These are phyloP conservation scores for Globisporangium nodosum DNA, from an alignment of 352 stramenopile genomes.

Conservation along the genomic window DNA sequence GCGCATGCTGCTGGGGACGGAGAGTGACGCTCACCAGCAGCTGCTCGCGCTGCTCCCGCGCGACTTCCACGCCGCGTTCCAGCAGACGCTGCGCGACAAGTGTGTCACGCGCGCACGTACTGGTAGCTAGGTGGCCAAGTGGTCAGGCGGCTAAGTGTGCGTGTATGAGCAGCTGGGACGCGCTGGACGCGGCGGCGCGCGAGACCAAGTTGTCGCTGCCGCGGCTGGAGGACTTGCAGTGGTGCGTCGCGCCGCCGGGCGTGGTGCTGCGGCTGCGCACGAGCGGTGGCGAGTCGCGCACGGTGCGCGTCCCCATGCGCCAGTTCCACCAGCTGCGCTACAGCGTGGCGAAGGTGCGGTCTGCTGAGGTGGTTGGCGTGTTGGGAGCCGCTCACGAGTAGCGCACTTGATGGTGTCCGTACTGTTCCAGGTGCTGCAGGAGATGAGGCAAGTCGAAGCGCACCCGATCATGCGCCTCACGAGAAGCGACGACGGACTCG, in stretches of 20 bases:
- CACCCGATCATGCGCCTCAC: slow-evolving; percentile 78
- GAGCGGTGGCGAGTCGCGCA: slow-evolving; percentile 33
- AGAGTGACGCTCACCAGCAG: slow-evolving; percentile 23
- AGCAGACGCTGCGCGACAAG: slow-evolving; percentile 31
- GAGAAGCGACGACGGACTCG: slow-evolving; percentile 3
- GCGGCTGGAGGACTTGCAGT: slow-evolving; percentile 33
- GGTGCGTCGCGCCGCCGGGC: slow-evolving; percentile 8
- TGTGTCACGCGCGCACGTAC: background rate
- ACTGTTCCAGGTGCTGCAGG: slow-evolving; percentile 40
- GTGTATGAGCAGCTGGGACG: slow-evolving; percentile 18
- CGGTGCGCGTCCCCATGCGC: slow-evolving; percentile 39
- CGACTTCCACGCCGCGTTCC: slow-evolving; percentile 35
- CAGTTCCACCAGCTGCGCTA: slow-evolving; percentile 82
- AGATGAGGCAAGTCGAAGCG: slow-evolving; percentile 64
- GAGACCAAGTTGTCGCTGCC: slow-evolving; percentile 24
- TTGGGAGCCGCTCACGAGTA: too few species aligned
- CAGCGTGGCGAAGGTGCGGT: slow-evolving; percentile 43
- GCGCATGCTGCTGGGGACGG: slow-evolving; percentile 50
- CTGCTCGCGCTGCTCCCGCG: slow-evolving; percentile 29
- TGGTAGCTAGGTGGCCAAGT: background rate
- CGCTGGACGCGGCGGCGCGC: slow-evolving; percentile 11
- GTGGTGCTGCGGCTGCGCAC: slow-evolving; percentile 54
- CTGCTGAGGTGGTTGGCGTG: background rate
- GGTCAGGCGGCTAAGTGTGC: background rate
- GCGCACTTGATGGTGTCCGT: too few species aligned